These are phyloP conservation scores for Amanita brunnescens DNA, from an alignment of 768 basidiomycete genomes.

Conservation along the genomic window DNA sequence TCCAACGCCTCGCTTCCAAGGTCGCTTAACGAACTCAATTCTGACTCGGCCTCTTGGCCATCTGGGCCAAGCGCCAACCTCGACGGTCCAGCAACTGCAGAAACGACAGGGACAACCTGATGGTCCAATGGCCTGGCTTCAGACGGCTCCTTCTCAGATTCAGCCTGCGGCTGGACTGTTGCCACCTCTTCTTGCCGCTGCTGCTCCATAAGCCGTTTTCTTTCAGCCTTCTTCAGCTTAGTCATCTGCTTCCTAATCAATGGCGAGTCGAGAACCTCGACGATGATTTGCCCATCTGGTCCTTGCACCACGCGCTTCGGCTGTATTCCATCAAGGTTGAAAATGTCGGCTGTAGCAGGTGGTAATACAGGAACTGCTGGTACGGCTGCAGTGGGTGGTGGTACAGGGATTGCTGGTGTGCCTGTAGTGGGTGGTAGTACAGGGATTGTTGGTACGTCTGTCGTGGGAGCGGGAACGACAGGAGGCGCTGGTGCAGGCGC, in stretches of 20 bases:
- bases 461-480: not conserved
- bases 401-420: no score
- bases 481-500: not conserved
- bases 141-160: not conserved
- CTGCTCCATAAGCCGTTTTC: constrained; percentile 17
- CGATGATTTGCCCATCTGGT: constrained; percentile 45
- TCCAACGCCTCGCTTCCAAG: constrained; percentile 3
- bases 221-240: constrained; percentile 34
- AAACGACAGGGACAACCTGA: constrained; percentile 2
- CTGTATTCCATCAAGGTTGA: constrained; percentile 12
- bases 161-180: not conserved
- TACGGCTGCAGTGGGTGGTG: no score
- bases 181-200: constrained; percentile 12
- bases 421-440: no score
- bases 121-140: not conserved
- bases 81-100: not conserved
- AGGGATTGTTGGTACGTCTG: not conserved
- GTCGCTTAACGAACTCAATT: constrained; percentile 9
- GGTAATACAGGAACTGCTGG: no score
- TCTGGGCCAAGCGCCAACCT: not conserved
- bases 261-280: constrained; percentile 70
- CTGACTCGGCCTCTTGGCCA: constrained; percentile 2
- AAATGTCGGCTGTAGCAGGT: constrained; percentile 1
- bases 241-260: constrained; percentile 54
- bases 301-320: constrained; percentile 19